A percentile compares a stretch with the other conserved stretches of the same genome.
phyloP scores from a whole-genome alignment of 2,329 filamentous ascomycete species.

The Dothidotthia symphoricarpi region DNA sequence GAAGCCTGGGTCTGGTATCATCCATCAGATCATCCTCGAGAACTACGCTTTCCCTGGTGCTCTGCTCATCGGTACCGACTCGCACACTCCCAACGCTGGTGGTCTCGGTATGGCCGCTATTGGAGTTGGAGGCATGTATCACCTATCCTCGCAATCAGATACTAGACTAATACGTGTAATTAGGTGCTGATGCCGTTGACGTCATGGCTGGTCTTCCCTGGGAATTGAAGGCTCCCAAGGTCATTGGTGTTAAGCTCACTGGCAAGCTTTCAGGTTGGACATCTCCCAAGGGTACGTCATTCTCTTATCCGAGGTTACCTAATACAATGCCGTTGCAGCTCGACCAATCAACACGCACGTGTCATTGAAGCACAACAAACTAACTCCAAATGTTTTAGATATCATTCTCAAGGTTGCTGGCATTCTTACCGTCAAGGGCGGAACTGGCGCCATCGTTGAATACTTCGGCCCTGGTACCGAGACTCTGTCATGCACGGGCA shows the following conservation, averaged over 20 bases:
- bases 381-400: conserved; percentile 53
- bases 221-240: conserved; percentile 97
- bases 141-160: not conserved
- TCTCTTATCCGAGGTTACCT: conserved; percentile 8
- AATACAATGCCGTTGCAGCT: not conserved
- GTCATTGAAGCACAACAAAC: conserved; percentile 2
- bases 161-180: conserved; percentile 1
- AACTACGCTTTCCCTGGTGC: conserved; percentile 99
- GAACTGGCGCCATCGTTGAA: conserved; percentile 86
- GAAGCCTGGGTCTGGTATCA: conserved; percentile 97
- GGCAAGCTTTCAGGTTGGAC: conserved; percentile 89
- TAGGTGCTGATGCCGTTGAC: conserved; percentile 89
- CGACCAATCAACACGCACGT: conserved; percentile 7
- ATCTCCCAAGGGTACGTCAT: conserved; percentile 74
- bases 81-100: conserved; percentile 95
- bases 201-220: conserved; percentile 96
- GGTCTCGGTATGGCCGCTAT: conserved; percentile 94
- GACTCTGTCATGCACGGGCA: conserved; percentile 75
- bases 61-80: conserved; percentile 96
- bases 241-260: conserved; percentile 94
- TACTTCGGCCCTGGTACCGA: conserved; percentile 73
- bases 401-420: conserved; percentile 97
- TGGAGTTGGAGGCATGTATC: conserved; percentile 71
- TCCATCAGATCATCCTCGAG: conserved; percentile 97
- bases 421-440: conserved; percentile 96